Base-by-base conservation (phyloP, 2,329 filamentous ascomycete genomes). In the Gremmenia infestans region DNA sequence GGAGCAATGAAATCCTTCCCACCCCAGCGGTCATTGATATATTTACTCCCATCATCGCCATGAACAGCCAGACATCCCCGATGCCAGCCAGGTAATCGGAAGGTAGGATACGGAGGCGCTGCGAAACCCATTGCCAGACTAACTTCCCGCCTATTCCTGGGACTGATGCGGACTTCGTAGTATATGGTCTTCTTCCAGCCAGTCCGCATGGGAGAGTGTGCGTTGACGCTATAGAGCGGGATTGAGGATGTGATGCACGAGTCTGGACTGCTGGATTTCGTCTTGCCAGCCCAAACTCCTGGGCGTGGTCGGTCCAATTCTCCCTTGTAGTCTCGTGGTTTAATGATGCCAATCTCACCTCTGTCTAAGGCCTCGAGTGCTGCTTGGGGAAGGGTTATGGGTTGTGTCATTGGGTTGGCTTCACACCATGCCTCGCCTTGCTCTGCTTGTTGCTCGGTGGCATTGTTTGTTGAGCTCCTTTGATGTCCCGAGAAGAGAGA, bases 71-170 rank as follows among this genome's bases (percentile, higher is more conserved):
- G 67, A 60, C 83, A 87, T 17, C 81, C 89, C 36, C 89, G 80
- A 68, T 94, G 87, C 89, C 89, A 93, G 2, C 89, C 89, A 0
- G 89, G 89, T 57, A 92, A 79, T 7, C 89, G 81, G 74, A 90
- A 93, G 0, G 80, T 77, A 6, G 89, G 89, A 67, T 91, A 93
- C 7, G 89, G 89, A 48, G 87, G 81, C 1, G 88, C 88, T 0
- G 81, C 74, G 69, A 85, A 91, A 9, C 89, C 89, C 9, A 93
- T 68, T 0, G 84, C 87, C 1, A 92, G 73, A 40, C 72, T 73
- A 51, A 78, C 71, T 55, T 80, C 77, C 19, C 59, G 53, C 19
- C 58, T 52, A 54, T 63, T 67, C 53, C 79, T 72, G 17, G 69
- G 65, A 2, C 74, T 72, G 35, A 90, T 74, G 52, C 76, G 76